Percentiles rank a stretch among this genome's conserved stretches.
phyloP scores from a whole-genome alignment of 495 filamentous ascomycete species.

The Penicillium simplicissimum region DNA sequence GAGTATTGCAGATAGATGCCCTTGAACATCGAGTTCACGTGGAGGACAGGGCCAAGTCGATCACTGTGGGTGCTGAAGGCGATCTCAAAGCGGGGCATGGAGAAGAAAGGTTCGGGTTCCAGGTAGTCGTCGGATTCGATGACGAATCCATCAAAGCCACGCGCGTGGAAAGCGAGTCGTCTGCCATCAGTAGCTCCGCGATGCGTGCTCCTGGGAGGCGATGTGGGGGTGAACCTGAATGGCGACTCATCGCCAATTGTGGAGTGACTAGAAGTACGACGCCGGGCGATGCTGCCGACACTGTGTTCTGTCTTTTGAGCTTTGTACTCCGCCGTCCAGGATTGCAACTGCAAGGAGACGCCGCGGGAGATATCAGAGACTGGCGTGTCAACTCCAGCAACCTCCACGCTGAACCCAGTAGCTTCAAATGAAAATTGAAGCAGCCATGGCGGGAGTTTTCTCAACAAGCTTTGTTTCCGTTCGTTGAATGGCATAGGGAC shows the following conservation, averaged over 20 bases:
- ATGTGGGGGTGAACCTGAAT: slow-evolving; percentile 58
- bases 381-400: slow-evolving; percentile 81
- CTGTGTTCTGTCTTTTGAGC: slow-evolving; percentile 70
- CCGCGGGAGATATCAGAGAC: slow-evolving; percentile 79
- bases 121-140: slow-evolving; percentile 82
- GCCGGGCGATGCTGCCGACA: slow-evolving; percentile 56
- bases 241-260: slow-evolving; percentile 51
- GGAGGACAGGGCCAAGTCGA: slow-evolving; percentile 79
- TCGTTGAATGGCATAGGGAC: slow-evolving; percentile 50
- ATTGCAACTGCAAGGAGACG: slow-evolving; percentile 81
- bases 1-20: slow-evolving; percentile 85
- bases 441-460: slow-evolving; percentile 81
- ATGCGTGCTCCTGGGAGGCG: slow-evolving; percentile 59
- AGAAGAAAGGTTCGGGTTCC: slow-evolving; percentile 83
- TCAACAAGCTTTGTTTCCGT: slow-evolving; percentile 65
- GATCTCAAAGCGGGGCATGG: slow-evolving; percentile 83
- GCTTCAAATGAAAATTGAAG: slow-evolving; percentile 81
- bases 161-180: slow-evolving; percentile 74
- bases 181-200: slow-evolving; percentile 75
- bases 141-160: slow-evolving; percentile 84
- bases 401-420: slow-evolving; percentile 83
- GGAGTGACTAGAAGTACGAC: slow-evolving; percentile 58
- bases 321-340: slow-evolving; percentile 88
- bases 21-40: slow-evolving; percentile 78
- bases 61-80: slow-evolving; percentile 83